Evolutionary conservation across 169 alveolate genomes (phyloP).

Genomic region (Plasmodium gonderi): DNA sequence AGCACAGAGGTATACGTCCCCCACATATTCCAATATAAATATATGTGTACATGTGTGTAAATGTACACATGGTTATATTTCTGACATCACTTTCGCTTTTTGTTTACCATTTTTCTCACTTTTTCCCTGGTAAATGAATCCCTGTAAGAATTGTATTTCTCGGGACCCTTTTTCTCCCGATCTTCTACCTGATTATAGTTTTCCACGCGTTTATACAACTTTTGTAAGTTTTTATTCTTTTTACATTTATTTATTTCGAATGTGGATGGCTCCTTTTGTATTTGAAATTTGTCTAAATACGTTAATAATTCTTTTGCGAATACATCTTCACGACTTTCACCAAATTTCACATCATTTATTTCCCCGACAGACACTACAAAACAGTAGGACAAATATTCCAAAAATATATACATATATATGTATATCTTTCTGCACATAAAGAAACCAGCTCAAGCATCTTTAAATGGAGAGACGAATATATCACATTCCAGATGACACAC

Average conservation of each 20-base stretch:
- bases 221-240: slow-evolving; percentile 7
- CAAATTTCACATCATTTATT: background rate
- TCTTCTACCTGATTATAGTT: background rate
- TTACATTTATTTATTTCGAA: slow-evolving; percentile 29
- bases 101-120: slow-evolving; percentile 13
- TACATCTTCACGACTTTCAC: background rate
- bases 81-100: background rate
- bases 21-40: background rate
- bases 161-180: background rate
- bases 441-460: background rate
- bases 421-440: background rate
- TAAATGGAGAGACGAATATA: background rate
- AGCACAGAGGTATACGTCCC: too few relatives aligned
- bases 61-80: background rate
- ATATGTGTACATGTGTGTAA: background rate
- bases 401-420: background rate
- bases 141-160: background rate
- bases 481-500: background rate
- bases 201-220: background rate
- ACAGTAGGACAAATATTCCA: background rate
- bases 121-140: background rate
- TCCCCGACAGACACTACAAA: slow-evolving; percentile 11
- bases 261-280: background rate
- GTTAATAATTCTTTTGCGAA: background rate
- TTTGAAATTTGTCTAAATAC: background rate